phyloP scores from a whole-genome alignment of 345 rosid species.

The Jatropha curcas region DNA sequence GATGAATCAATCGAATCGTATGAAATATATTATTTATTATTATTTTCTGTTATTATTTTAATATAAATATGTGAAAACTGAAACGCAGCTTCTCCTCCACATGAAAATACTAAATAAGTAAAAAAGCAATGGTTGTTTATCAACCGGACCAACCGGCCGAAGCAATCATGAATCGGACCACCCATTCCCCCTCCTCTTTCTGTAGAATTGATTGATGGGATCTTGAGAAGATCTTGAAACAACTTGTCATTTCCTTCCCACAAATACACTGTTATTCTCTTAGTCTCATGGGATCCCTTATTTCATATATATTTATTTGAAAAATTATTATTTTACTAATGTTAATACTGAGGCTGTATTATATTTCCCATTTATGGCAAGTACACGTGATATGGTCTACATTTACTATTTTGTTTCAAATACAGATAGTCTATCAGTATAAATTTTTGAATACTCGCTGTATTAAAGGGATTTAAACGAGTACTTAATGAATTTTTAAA shows the following conservation, averaged over 20 bases:
- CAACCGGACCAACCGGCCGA: slow-evolving; percentile 20
- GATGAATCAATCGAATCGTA: no score
- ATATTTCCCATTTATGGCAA: slow-evolving; percentile 21
- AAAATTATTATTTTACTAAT: no score
- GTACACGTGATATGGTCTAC: slow-evolving; percentile 2
- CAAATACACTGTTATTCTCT: background rate
- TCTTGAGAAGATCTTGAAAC: background rate
- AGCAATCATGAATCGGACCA: slow-evolving; percentile 22
- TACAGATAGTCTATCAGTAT: no score
- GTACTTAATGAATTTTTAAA: no score
- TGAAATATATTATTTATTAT: no score
- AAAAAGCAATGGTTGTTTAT: slow-evolving; percentile 1
- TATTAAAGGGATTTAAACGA: no score
- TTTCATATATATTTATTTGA: no score
- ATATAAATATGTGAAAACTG: slow-evolving; percentile 18
- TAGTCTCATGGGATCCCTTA: slow-evolving; percentile 15
- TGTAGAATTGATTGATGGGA: background rate
- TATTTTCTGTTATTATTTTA: no score
- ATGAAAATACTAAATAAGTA: slow-evolving; percentile 18
- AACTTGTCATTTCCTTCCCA: background rate
- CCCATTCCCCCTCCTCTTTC: background rate
- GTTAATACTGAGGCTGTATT: no score
- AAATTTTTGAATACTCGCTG: no score
- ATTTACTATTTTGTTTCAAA: background rate
- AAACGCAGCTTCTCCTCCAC: slow-evolving; percentile 28